phyloP scores from a whole-genome alignment of 371 early-diverging fungal species.

The Conidiobolus incongruus region DNA sequence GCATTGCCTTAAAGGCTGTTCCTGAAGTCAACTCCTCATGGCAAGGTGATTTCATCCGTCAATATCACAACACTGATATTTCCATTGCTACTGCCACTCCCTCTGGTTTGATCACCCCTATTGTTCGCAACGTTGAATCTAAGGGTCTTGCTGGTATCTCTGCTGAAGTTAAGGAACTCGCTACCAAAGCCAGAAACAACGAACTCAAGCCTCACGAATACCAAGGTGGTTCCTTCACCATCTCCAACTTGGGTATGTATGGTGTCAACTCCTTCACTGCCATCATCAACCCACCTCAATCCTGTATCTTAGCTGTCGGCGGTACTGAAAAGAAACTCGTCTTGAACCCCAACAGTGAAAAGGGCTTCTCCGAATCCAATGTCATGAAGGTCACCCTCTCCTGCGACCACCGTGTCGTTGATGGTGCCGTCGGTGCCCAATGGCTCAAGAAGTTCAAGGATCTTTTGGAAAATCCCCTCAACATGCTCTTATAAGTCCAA shows the following conservation, averaged over 20 bases:
- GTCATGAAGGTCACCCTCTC: conserved; percentile 74
- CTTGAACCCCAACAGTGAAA: conserved; percentile 25
- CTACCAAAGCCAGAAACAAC: conserved; percentile 62
- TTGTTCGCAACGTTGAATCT: conserved; percentile 58
- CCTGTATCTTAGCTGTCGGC: conserved; percentile 88
- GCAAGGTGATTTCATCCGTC: conserved; percentile 82
- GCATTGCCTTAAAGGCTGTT: conserved; percentile 71
- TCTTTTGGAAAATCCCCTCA: conserved; percentile 91
- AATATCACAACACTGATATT: conserved; percentile 84
- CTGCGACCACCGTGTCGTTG: conserved; percentile 91
- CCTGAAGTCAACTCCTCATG: conserved; percentile 93
- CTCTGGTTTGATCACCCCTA: conserved; percentile 90
- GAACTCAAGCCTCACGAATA: conserved; percentile 88
- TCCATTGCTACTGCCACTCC: conserved; percentile 91
- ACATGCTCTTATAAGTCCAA: conserved; percentile 59
- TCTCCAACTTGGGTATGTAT: conserved; percentile 96
- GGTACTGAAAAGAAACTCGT: conserved; percentile 63
- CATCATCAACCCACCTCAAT: conserved; percentile 94
- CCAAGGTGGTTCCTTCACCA: conserved; percentile 93
- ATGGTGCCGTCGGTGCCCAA: conserved; percentile 86
- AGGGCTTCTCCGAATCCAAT: background rate
- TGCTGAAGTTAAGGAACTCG: conserved; percentile 62
- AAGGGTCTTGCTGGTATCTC: conserved; percentile 79
- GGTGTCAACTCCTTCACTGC: conserved; percentile 87
- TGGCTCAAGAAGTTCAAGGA: conserved; percentile 80